Evolutionary conservation across 805 yeast species (phyloP).

Genomic region (Yamadazyma paraphyllophila): DNA sequence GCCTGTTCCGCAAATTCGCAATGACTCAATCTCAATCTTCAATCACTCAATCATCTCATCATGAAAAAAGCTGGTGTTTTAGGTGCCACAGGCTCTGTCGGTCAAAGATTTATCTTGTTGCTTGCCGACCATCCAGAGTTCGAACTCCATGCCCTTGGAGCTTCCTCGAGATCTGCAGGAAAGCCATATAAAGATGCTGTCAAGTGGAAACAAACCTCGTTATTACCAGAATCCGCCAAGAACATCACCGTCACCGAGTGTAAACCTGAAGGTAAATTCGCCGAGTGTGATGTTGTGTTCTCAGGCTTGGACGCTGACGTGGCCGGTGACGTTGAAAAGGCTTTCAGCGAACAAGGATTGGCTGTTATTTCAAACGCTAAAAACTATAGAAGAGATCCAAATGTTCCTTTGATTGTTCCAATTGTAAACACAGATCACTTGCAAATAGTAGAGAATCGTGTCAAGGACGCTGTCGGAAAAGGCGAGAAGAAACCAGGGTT

Average conservation of each 20-base stretch:
- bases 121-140: constrained; percentile 87
- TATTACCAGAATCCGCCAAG: constrained; percentile 69
- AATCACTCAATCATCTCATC: background rate
- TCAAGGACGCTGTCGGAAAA: constrained; percentile 51
- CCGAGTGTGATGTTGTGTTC: constrained; percentile 90
- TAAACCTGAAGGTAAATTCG: constrained; percentile 64
- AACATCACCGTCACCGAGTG: constrained; percentile 74
- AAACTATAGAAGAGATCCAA: constrained; percentile 83
- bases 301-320: constrained; percentile 91
- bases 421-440: constrained; percentile 92
- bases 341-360: constrained; percentile 75
- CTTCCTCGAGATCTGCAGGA: constrained; percentile 92
- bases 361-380: constrained; percentile 93
- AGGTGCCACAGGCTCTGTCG: constrained; percentile 98
- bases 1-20: background rate
- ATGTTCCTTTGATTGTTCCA: constrained; percentile 93
- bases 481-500: constrained; percentile 64
- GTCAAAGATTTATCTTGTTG: constrained; percentile 88
- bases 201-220: constrained; percentile 89
- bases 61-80: constrained; percentile 72
- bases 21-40: background rate
- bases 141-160: constrained; percentile 82
- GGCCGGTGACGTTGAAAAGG: constrained; percentile 91
- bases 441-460: constrained; percentile 61
- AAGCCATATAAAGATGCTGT: constrained; percentile 81